Evolutionary conservation across 2,329 filamentous ascomycete genomes (phyloP), one percentile per base, ranked within the genome.

Genomic region (Thermothelomyces thermophilus): DNA sequence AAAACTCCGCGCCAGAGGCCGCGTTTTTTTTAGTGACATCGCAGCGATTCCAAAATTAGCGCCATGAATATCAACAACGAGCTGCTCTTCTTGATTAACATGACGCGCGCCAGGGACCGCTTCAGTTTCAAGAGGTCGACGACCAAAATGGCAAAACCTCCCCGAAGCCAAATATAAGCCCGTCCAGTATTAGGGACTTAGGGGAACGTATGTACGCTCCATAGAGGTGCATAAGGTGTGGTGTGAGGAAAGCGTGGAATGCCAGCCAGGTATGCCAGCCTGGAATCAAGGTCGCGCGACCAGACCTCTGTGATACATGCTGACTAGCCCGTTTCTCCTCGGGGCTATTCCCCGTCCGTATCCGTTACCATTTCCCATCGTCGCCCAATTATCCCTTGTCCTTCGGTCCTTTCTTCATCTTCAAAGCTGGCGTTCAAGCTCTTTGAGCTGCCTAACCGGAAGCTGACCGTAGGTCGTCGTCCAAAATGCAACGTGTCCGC

Each of bases 101-200:
- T 48, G 44, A 37, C 50, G 40, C 36, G 24, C 26, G 45, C 50
- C 48, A 52, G 35, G 16, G 35, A 52, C 45, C 19, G 19, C 28
- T 39, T 39, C 24, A 33, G 19, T 28, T 43, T 9, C 26, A 16
- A 13, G 33, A 16, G 33, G n/a, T n/a, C n/a, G n/a, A n/a, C n/a
- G n/a, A n/a, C 19, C 17, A 37, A 33, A 46, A 28, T n/a, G 31
- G 35, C 36, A 16, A 35, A 46, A 50, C 42, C 35, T n/a, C 41
- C 28, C 34, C 26, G n/a, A 36, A 28, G 37, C 28, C 26, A 26
- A 20, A 13, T 35, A 19, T 35, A 19, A 36, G 22, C 16, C 22
- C 31, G 17, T n/a, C 10, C 13, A 14, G 46, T 41, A 48, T 48
- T 36, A 48, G 20, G 36, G 20, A 8, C 20, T 26, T 26, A 26